Evolutionary conservation across 192 early-diverging fungal species (phyloP).

Genomic region (Coemansia sp.): DNA sequence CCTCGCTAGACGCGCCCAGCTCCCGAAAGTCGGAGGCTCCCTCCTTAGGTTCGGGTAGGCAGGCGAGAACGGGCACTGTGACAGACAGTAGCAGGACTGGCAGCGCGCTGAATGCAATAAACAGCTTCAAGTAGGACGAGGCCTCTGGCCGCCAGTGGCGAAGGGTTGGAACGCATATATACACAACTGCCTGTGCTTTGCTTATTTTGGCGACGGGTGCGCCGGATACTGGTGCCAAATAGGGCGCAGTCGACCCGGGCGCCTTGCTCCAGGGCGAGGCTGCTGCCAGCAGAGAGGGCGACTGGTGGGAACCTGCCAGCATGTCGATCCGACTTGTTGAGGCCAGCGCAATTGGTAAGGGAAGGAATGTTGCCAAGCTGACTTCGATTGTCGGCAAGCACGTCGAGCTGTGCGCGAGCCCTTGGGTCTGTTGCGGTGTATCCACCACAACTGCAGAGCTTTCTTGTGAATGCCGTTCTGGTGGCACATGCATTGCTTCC

Average conservation of each 20-base stretch:
- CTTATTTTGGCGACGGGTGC: not conserved
- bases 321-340: conserved; percentile 3
- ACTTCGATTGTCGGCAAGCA: not conserved
- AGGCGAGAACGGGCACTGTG: conserved; percentile 38
- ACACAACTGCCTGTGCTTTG: conserved; percentile 8
- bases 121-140: conserved; percentile 15
- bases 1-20: not conserved
- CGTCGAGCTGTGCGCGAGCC: not conserved
- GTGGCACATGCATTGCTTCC: not conserved
- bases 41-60: not conserved
- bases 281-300: not conserved
- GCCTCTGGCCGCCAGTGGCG: conserved; percentile 35
- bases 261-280: not conserved
- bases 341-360: conserved; percentile 5
- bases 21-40: not conserved
- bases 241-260: not conserved
- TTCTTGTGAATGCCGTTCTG: not conserved
- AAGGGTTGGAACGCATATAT: conserved; percentile 36
- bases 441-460: not conserved
- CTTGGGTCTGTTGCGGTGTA: not conserved
- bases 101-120: conserved; percentile 40
- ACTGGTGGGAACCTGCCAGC: not conserved
- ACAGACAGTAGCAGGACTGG: conserved; percentile 46
- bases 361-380: not conserved
- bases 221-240: not conserved